These are phyloP conservation scores for Fomitopsis betulina DNA, from an alignment of 1,284 basidiomycete species.

Conservation along the genomic window DNA sequence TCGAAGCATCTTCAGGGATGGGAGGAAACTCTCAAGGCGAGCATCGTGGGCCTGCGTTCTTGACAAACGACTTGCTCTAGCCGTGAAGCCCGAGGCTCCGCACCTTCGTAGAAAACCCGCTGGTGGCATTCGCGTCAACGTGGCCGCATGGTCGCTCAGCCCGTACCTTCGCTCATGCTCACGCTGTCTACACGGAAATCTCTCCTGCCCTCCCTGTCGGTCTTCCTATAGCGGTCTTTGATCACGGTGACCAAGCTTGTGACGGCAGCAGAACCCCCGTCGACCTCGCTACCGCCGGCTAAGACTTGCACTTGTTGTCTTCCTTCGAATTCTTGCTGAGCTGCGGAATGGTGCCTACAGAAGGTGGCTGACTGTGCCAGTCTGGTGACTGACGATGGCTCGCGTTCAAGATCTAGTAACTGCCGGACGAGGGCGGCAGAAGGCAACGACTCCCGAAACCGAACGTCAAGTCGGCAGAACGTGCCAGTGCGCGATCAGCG, in stretches of 20 bases:
- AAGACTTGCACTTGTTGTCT: conserved; percentile 11
- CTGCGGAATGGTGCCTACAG: conserved; percentile 20
- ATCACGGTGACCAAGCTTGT: conserved; percentile 27
- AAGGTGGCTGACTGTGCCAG: conserved; percentile 18
- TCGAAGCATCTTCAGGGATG: neutral
- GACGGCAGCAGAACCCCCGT: conserved; percentile 12
- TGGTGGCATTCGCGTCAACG: neutral
- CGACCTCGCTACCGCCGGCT: neutral
- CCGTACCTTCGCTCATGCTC: conserved; percentile 25
- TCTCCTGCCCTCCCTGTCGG: conserved; percentile 22
- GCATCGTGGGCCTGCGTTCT: neutral
- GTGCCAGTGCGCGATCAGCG: conserved; percentile 17
- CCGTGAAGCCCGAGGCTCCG: neutral
- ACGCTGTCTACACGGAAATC: conserved; percentile 26
- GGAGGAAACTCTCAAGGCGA: neutral
- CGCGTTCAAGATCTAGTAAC: conserved; percentile 31
- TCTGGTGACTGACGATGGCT: conserved; percentile 26
- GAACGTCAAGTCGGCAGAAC: conserved; percentile 26
- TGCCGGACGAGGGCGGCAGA: conserved; percentile 25
- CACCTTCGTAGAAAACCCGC: neutral
- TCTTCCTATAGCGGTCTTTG: conserved; percentile 26
- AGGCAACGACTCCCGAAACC: conserved; percentile 24
- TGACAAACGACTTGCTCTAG: neutral
- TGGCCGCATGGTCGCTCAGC: neutral
- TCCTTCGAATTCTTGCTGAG: conserved; percentile 17